These are phyloP conservation scores for Scheffersomyces segobiensis DNA, from an alignment of 1,139 yeast genomes.

Conservation along the genomic window DNA sequence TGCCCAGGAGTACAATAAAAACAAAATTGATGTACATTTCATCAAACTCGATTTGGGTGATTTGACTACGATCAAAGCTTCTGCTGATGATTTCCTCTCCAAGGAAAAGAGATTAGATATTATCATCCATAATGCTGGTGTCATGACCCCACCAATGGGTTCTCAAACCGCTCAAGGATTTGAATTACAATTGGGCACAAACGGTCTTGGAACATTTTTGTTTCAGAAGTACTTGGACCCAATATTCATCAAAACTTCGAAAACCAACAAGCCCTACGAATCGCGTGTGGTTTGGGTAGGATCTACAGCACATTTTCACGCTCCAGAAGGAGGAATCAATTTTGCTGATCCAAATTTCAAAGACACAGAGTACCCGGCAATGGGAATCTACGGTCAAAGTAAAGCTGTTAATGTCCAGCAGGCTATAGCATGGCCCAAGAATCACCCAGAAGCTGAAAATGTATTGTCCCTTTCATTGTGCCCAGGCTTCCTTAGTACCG, in stretches of 20 bases:
- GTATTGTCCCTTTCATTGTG: slow-evolving; percentile 42
- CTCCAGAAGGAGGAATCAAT: slow-evolving; percentile 42
- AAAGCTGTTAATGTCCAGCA: slow-evolving; percentile 48
- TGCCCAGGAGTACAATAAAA: slow-evolving; percentile 7
- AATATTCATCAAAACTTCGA: slow-evolving; percentile 33
- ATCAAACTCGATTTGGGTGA: slow-evolving; percentile 44
- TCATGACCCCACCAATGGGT: slow-evolving; percentile 43
- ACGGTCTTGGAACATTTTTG: slow-evolving; percentile 50
- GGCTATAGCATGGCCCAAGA: slow-evolving; percentile 41
- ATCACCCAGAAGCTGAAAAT: slow-evolving; percentile 25
- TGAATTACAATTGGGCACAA: slow-evolving; percentile 50
- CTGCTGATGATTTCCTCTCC: slow-evolving; percentile 30
- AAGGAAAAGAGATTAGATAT: slow-evolving; percentile 33
- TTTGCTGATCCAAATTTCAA: slow-evolving; percentile 36
- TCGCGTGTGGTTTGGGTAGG: slow-evolving; percentile 50
- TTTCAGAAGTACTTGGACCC: slow-evolving; percentile 48
- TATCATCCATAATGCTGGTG: slow-evolving; percentile 52
- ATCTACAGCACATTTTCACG: slow-evolving; percentile 37
- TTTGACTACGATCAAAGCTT: slow-evolving; percentile 42
- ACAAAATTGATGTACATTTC: slow-evolving; percentile 8
- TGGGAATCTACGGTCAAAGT: slow-evolving; percentile 43
- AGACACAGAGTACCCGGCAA: slow-evolving; percentile 3
- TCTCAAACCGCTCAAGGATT: slow-evolving; percentile 34
- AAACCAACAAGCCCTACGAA: slow-evolving; percentile 6
- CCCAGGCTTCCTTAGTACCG: slow-evolving; percentile 49